Evolutionary conservation across 345 rosid species (phyloP).

Genomic region (Eucalyptus curtisii): DNA sequence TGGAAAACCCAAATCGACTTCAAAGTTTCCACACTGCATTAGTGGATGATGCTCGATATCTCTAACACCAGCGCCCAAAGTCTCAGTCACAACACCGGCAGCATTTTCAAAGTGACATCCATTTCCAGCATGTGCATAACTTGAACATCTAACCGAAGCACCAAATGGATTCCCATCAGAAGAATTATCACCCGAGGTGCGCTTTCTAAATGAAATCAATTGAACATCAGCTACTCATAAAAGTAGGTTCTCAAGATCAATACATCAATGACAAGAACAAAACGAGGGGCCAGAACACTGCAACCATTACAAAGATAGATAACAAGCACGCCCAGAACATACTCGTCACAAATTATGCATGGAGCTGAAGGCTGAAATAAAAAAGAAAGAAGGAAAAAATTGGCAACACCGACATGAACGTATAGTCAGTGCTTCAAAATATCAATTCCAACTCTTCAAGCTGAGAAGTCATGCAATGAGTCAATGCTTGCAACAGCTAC

Average conservation of each 20-base stretch:
- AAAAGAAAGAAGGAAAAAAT: background rate
- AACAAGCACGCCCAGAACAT: background rate
- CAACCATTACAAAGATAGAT: background rate
- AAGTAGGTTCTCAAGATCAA: background rate
- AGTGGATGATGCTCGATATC: conserved; percentile 27
- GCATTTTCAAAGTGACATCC: conserved; percentile 35
- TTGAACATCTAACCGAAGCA: conserved; percentile 33
- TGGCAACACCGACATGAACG: background rate
- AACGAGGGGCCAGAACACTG: background rate
- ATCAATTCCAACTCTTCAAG: background rate
- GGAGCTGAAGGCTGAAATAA: background rate
- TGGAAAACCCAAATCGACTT: conserved; percentile 37
- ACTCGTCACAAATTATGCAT: background rate
- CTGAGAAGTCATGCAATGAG: background rate
- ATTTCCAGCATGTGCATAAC: conserved; percentile 20
- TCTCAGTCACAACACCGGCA: conserved; percentile 21
- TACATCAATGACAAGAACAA: background rate
- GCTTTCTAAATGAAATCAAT: conserved; percentile 49
- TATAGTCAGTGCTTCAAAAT: background rate
- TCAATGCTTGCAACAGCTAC: background rate
- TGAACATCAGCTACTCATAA: conserved; percentile 13
- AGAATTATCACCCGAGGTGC: conserved; percentile 36
- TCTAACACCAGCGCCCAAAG: conserved; percentile 24
- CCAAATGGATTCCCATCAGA: conserved; percentile 41
- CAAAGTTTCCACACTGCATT: conserved; percentile 15